Conservation (phyloP, 225 moss, liverwort and hornwort species). For the Sphagnum contortum region DNA sequence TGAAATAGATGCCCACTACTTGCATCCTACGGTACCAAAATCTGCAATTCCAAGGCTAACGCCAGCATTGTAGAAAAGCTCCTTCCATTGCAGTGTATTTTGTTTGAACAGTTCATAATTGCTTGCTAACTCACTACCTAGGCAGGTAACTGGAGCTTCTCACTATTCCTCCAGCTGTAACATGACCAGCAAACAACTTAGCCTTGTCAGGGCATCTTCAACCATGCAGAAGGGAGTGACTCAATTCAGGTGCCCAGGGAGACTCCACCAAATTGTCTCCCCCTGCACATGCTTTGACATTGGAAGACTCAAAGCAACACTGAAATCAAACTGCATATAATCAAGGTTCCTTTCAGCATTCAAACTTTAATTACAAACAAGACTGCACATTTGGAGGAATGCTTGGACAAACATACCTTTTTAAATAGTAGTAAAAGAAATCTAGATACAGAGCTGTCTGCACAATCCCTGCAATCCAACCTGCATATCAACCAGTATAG, state of each 20-base stretch:
- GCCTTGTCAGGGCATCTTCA: no score
- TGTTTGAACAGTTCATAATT: no score
- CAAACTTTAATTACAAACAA: not conserved
- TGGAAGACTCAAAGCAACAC: not conserved
- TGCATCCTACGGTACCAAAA: no score
- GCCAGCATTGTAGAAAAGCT: no score
- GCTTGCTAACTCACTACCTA: constrained; percentile 4
- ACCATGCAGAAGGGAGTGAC: no score
- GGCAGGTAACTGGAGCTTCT: constrained; percentile 52
- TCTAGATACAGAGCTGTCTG: constrained; percentile 59
- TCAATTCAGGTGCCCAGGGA: not conserved
- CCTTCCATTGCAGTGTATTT: no score
- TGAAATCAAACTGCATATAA: not conserved
- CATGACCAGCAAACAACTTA: not conserved
- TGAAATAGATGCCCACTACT: no score
- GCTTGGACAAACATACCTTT: constrained; percentile 22
- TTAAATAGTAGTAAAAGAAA: constrained; percentile 59
- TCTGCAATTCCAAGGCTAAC: no score
- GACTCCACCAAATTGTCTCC: no score
- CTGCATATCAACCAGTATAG: constrained; percentile 14
- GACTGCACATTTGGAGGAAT: not conserved
- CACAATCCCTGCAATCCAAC: constrained; percentile 48
- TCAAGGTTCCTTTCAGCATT: not conserved
- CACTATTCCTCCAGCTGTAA: constrained; percentile 58
- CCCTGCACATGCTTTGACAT: not conserved